Percentiles rank a stretch among this genome's conserved stretches.
Conservation (phyloP, 768 basidiomycete genomes). For the Polyporus arcularius region DNA sequence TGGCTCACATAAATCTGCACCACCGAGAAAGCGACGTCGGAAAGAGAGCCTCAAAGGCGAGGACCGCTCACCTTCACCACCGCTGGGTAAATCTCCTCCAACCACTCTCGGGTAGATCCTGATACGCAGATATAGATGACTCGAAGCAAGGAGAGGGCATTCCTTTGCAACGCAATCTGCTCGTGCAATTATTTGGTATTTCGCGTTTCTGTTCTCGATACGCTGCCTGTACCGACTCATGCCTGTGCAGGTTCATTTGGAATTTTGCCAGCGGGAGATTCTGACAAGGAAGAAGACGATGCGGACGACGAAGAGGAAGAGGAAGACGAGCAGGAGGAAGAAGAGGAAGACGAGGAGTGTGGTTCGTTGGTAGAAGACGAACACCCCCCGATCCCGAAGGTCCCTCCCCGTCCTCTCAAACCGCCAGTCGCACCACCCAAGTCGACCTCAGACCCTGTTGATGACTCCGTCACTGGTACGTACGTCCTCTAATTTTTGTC, state of each 20-base stretch:
- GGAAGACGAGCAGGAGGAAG: slow-evolving; percentile 18
- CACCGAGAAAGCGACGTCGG: slow-evolving; percentile 8
- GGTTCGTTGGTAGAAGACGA: slow-evolving; percentile 8
- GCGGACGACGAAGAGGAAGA: slow-evolving; percentile 24
- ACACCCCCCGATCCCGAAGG: slow-evolving; percentile 3
- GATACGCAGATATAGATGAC: not conserved
- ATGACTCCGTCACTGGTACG: slow-evolving; percentile 11
- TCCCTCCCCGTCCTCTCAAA: not conserved
- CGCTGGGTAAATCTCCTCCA: not conserved
- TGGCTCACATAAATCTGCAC: not conserved
- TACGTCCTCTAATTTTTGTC: not conserved
- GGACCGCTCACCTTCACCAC: not conserved
- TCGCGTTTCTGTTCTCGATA: not conserved
- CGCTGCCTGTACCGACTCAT: not conserved
- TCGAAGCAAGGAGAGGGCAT: slow-evolving; percentile 8
- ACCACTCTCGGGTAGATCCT: not conserved
- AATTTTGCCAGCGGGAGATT: slow-evolving; percentile 14
- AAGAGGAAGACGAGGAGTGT: slow-evolving; percentile 16
- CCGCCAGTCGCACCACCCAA: not conserved
- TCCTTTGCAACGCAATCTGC: slow-evolving; percentile 22
- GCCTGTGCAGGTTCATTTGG: slow-evolving; percentile 19
- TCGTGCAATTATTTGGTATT: slow-evolving; percentile 18
- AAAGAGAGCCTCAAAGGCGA: slow-evolving; percentile 1
- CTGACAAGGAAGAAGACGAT: slow-evolving; percentile 9
- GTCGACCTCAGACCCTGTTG: not conserved